Base-by-base conservation (phyloP, 306 rosid genomes). In the apple (Malus domestica) region DNA sequence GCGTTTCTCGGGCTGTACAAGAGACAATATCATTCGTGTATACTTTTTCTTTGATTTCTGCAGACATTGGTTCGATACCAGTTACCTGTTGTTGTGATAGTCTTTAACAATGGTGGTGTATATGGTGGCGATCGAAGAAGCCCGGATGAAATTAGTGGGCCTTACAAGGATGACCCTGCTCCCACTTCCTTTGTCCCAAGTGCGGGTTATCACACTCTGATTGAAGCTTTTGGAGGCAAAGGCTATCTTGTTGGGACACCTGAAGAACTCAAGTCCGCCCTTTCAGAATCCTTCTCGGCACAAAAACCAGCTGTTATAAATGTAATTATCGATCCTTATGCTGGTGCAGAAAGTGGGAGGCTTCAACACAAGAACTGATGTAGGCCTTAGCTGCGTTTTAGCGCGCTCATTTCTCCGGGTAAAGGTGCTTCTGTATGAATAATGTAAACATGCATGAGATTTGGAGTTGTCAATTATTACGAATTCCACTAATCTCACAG, bases 151-250 rank as follows among this genome's bases (percentile, higher is more conserved):
- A 77, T 89, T n/a, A 58, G 71, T 27, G 99, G 99, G 40, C 97
- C 99, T 70, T 52, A 85, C 89, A 90, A 83, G 85, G 90, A 83
- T 32, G 99, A 95, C 70, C 99, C 99, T 29, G 99, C 99, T 1
- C 97, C 99, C 8, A 95, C 99, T 63, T 90, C 97, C 1, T 85
- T 95, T 67, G 92, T 92, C 38, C 96, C 97, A 3, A 74, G 44
- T 74, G 93, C 97, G 15, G 95, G 83, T 33, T 95, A 95, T 85
- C 97, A 95, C 85, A 65, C 75, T 38, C 45, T 95, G 83, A 95
- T 95, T 12, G 97, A 95, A 87, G 99, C 99, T 71, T 95, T 95
- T 74, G 97, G 99, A n/a, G 99, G 99, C 57, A 95, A 89, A 77
- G 99, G 99, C 10, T 95, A 90, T 84, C 82, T 87, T 73, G 88